A percentile compares a stretch with the other conserved stretches of the same genome.
phyloP scores from a whole-genome alignment of 805 yeast genomes.

The Candida nitratophila region DNA sequence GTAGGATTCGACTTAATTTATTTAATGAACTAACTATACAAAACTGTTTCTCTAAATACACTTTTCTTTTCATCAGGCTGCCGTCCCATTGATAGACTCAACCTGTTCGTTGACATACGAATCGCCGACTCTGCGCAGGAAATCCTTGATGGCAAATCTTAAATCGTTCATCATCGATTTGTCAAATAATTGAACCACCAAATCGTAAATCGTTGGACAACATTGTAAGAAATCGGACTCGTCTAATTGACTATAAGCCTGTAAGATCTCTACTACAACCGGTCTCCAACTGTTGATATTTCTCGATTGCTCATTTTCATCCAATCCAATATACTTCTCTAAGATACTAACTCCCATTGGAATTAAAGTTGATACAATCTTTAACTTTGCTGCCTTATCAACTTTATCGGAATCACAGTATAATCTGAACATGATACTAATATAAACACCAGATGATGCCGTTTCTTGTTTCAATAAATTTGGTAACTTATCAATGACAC shows the following conservation, averaged over 20 bases:
- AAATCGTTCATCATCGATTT: slow-evolving; percentile 56
- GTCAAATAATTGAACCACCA: slow-evolving; percentile 52
- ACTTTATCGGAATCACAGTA: slow-evolving; percentile 60
- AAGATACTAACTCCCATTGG: slow-evolving; percentile 70
- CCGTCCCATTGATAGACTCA: neutral
- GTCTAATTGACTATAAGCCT: slow-evolving; percentile 74
- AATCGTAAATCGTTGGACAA: slow-evolving; percentile 54
- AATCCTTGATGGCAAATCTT: slow-evolving; percentile 52
- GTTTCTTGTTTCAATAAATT: slow-evolving; percentile 89
- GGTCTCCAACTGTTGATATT: slow-evolving; percentile 86
- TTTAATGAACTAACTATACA: neutral
- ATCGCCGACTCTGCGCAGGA: slow-evolving; percentile 47
- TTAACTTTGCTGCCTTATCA: slow-evolving; percentile 36
- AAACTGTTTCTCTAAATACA: no score
- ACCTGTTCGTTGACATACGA: slow-evolving; percentile 18
- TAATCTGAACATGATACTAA: slow-evolving; percentile 71
- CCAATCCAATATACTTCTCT: slow-evolving; percentile 61
- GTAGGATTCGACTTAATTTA: no score
- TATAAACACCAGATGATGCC: slow-evolving; percentile 79
- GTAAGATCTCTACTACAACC: slow-evolving; percentile 80
- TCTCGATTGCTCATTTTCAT: slow-evolving; percentile 71
- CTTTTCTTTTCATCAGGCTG: no score
- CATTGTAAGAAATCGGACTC: slow-evolving; percentile 58
- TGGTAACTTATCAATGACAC: slow-evolving; percentile 87
- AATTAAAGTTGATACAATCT: slow-evolving; percentile 46